Percentiles rank a stretch among this genome's conserved stretches.
Evolutionary conservation across 1,284 basidiomycete genomes (phyloP).

Genomic region (Blastosporella zonata): DNA sequence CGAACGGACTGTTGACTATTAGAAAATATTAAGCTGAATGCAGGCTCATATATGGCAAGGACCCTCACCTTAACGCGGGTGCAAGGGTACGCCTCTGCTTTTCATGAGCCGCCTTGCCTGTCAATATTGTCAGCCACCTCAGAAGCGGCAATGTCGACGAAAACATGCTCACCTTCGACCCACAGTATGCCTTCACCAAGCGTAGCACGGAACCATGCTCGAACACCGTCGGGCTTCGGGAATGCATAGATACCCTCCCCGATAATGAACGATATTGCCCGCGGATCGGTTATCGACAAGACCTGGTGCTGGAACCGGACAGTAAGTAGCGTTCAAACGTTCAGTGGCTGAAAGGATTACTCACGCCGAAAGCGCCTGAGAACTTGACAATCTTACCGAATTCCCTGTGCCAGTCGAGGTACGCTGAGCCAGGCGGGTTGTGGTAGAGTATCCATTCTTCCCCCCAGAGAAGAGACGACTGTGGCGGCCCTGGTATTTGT

Average conservation of each 20-base stretch:
- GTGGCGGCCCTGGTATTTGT: slow-evolving; percentile 45
- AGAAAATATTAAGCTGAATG: slow-evolving; percentile 1
- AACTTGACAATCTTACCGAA: slow-evolving; percentile 54
- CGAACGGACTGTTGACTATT: slow-evolving; percentile 54
- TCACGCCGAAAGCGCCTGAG: slow-evolving; percentile 52
- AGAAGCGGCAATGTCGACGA: neutral
- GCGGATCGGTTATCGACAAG: slow-evolving; percentile 50
- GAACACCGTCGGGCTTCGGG: slow-evolving; percentile 56
- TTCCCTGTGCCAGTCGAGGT: slow-evolving; percentile 46
- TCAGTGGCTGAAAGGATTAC: slow-evolving; percentile 16
- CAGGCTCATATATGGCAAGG: neutral
- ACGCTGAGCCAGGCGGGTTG: slow-evolving; percentile 43
- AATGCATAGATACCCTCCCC: slow-evolving; percentile 50
- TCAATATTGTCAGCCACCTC: neutral
- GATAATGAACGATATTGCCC: slow-evolving; percentile 51
- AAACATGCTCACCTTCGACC: slow-evolving; percentile 45
- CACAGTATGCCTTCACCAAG: slow-evolving; percentile 61
- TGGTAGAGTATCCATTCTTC: slow-evolving; percentile 54
- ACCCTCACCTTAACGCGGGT: slow-evolving; percentile 49
- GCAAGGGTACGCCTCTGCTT: slow-evolving; percentile 48
- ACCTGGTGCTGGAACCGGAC: slow-evolving; percentile 42
- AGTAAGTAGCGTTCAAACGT: neutral
- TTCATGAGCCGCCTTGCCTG: slow-evolving; percentile 54
- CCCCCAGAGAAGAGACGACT: slow-evolving; percentile 52
- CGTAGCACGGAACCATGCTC: slow-evolving; percentile 56